Base-by-base conservation (phyloP, 805 yeast species). In the Tetrapisispora phaffii region DNA sequence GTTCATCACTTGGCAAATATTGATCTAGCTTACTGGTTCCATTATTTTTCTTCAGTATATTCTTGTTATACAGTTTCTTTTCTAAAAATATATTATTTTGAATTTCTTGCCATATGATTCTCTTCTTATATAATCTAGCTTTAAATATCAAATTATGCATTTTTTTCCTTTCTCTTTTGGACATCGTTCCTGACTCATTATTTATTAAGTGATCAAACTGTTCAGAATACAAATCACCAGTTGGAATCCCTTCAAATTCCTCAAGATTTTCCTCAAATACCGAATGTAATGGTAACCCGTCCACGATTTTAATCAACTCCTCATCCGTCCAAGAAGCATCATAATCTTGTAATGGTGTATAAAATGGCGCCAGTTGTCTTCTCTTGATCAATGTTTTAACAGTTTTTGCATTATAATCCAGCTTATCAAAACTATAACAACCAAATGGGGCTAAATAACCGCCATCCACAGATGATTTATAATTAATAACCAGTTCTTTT, bases 381-480 rank as follows among this genome's bases (percentile, higher is more conserved):
- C 76, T 76, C 17, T 80, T 68, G 20, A 90, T 83, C 34, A 84
- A 68, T 16, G 68, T 74, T 44, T 85, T 74, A n/a, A 93, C 97
- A 3, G 82, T 69, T 15, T 75, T 75, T 15, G 84, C 75, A 55
- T 82, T 76, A 66, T 78, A 90, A 60, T 85, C 95, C 44, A 82
- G 62, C 53, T 79, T 81, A 39, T 83, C 79, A 28, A 75, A 70
- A 50, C 80, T 76, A 64, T 90, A 90, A 28, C 85, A 84, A 1
- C 97, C 97, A 64, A 76, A 85, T 0, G 97, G 96, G 1, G 95
- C 96, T 50, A 90, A 66, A 59, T 69, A 88, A 1, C 98, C 98
- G 17, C 98, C 98, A 65, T 93, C 97, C 15, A 90, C 95, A 50
- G 70, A 77, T 57, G 86, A 95, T 34, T 70, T 70, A 54, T 63